phyloP scores from a whole-genome alignment of 148 eudicot genomes.

The Heliamphora exappendiculata region DNA sequence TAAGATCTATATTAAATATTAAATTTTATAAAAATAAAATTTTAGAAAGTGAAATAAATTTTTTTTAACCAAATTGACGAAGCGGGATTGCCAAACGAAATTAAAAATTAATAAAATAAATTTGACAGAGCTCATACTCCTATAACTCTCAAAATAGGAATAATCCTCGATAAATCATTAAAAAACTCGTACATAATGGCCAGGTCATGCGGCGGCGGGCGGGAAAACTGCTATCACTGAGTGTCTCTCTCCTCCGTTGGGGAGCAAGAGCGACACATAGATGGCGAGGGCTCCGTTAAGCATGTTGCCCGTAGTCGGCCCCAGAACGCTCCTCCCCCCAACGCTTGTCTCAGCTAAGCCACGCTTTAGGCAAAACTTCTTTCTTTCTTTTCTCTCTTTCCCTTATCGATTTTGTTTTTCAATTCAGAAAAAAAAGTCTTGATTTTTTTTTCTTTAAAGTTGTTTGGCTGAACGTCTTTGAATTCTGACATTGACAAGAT shows the following conservation, averaged over 20 bases:
- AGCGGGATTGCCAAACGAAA: too few relatives aligned
- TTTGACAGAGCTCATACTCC: too few relatives aligned
- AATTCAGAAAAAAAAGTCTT: background rate
- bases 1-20: too few relatives aligned
- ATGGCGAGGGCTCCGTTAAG: slow-evolving; percentile 6
- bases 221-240: background rate
- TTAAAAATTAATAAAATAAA: too few relatives aligned
- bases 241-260: background rate
- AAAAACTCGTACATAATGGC: too few relatives aligned
- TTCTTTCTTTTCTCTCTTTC: background rate
- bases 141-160: too few relatives aligned
- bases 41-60: too few relatives aligned
- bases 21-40: too few relatives aligned
- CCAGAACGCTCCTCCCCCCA: background rate
- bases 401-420: background rate
- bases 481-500: background rate
- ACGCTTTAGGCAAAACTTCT: slow-evolving; percentile 8
- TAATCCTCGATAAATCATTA: too few relatives aligned
- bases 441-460: background rate
- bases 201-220: too few relatives aligned
- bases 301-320: background rate
- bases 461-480: background rate
- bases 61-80: too few relatives aligned
- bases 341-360: background rate
- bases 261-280: background rate